These are phyloP conservation scores for Coelastrella sp. DNA, from an alignment of 139 green algal genomes.

Conservation along the genomic window DNA sequence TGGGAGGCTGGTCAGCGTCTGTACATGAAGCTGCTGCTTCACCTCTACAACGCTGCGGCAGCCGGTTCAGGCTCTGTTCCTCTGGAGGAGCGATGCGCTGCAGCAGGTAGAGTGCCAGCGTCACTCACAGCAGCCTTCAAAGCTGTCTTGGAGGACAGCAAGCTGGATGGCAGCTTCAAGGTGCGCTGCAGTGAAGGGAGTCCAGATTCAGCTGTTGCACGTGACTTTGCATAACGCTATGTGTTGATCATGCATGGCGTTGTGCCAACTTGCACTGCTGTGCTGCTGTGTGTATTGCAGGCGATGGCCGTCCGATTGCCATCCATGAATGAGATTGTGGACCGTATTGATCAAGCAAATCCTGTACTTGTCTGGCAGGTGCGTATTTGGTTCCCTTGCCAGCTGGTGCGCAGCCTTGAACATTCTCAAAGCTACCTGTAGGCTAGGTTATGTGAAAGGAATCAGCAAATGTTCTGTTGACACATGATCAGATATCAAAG, in stretches of 20 bases:
- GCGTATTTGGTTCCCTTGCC: neutral
- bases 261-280: neutral
- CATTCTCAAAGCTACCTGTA: too few species aligned
- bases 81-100: conserved; percentile 55
- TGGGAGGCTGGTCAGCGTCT: conserved; percentile 93
- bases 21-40: conserved; percentile 78
- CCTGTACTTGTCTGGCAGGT: conserved; percentile 79
- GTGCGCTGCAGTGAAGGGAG: conserved; percentile 48
- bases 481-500: too few species aligned
- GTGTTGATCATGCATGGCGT: neutral
- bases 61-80: conserved; percentile 31
- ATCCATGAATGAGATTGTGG: conserved; percentile 78
- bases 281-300: neutral
- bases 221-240: too few species aligned
- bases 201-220: neutral
- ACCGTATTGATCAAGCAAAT: conserved; percentile 73
- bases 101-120: conserved; percentile 71
- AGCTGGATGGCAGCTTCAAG: conserved; percentile 80
- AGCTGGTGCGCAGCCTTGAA: neutral
- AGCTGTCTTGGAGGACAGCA: conserved; percentile 63
- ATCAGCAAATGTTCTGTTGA: too few species aligned
- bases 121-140: conserved; percentile 74
- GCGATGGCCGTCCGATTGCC: conserved; percentile 64
- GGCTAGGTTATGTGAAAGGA: too few species aligned
- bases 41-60: conserved; percentile 75